Evolutionary conservation across 306 rosid genomes (phyloP), one percentile per base, ranked within the genome.

Genomic region (Pachyrhizus erosus): DNA sequence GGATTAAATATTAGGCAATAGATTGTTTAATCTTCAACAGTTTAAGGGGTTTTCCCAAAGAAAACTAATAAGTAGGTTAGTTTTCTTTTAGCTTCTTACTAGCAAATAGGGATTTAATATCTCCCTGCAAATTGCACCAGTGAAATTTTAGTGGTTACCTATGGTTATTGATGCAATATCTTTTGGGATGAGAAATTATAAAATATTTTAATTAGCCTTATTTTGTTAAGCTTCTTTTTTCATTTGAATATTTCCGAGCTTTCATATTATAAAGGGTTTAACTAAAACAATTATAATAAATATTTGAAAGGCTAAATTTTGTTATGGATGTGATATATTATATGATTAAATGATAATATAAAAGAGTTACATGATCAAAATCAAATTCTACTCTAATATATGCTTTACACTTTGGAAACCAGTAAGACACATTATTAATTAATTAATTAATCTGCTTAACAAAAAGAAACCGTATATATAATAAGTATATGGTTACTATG

Each of bases 1-100:
- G 14, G 45, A 60, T 60, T 60, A 60, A 61, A 76, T 64, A 77
- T 17, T 58, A 24, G 13, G 70, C 33, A 43, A n/a, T 33, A 15
- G 0, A 61, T 43, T 77, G 29, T 48, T 24, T 42, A 55, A 23
- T 79, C 34, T 69, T 79, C 69, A 48, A 31, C 23, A 34, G 23
- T 10, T 20, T 46, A 45, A 33, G 17, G 57, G 39, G 65, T 23
- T 62, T 45, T n/a, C 49, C 48, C 33, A 45, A 46, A 77, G 24
- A 62, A 76, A 26, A 27, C 5, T 20, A 58, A n/a, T 9, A 18
- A 40, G 5, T 15, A 23, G 24, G 12, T 27, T 26, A 5, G 31
- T 52, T 24, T 54, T 54, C 46, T 23, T 17, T 52, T 27, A 49
- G 55, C 9, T 68, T 78, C 24, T 15, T 66, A 24, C 45, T 5